A percentile compares a stretch with the other conserved stretches of the same genome.
Conservation (phyloP, 805 yeast species). For the Saccharomyces jurei region DNA sequence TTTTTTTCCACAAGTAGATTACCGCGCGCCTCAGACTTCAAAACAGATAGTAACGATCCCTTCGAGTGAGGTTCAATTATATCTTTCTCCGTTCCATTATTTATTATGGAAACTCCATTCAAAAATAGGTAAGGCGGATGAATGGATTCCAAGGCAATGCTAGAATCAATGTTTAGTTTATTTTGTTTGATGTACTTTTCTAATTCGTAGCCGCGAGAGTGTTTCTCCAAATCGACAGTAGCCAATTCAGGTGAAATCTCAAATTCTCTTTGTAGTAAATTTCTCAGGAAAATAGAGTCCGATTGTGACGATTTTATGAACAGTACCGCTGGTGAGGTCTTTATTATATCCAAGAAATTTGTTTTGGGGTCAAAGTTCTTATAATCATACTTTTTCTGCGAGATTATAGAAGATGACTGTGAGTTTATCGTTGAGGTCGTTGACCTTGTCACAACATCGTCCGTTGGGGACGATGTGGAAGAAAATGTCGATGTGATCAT, state of each 20-base stretch:
- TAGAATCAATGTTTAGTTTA: conserved; percentile 1
- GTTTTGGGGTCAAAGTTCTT: not conserved
- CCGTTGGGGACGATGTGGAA: not conserved
- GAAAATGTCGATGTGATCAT: not conserved
- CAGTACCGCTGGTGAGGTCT: conserved; percentile 58
- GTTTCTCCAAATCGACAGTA: conserved; percentile 74
- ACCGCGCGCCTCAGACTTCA: conserved; percentile 14
- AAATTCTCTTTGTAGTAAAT: conserved; percentile 52
- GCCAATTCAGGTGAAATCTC: conserved; percentile 63
- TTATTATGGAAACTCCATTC: conserved; percentile 19
- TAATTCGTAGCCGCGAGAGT: conserved; percentile 59
- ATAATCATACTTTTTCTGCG: not conserved
- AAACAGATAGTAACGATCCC: conserved; percentile 12
- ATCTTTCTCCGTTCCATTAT: conserved; percentile 9
- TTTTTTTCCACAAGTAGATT: conserved; percentile 16
- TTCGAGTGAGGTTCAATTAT: conserved; percentile 12
- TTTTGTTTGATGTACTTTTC: conserved; percentile 47
- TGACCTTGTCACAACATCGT: not conserved
- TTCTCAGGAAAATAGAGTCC: conserved; percentile 58
- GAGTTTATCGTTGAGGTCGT: not conserved
- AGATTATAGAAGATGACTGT: not conserved
- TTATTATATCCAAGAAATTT: conserved; percentile 43
- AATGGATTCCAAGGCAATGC: not conserved
- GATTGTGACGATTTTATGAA: conserved; percentile 51
- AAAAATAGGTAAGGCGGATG: conserved; percentile 22